Conservation (phyloP, 306 rosid species). For the Vicia faba region DNA sequence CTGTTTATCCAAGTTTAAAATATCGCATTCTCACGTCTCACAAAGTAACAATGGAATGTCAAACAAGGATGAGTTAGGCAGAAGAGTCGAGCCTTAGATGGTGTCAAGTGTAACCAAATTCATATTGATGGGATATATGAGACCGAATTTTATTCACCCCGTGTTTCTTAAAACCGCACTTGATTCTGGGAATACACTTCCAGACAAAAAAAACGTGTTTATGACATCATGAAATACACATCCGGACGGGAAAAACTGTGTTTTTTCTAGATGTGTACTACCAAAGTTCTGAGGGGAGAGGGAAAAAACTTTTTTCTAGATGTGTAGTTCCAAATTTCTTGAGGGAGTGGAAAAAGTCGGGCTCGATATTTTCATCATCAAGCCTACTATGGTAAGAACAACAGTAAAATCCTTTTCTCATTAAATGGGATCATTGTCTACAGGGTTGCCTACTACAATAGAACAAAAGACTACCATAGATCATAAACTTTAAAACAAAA, state of each 20-base stretch:
- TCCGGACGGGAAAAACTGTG: background rate
- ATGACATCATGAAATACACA: background rate
- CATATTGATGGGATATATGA: background rate
- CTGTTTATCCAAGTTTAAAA: background rate
- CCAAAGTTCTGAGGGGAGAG: background rate
- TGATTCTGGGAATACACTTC: background rate
- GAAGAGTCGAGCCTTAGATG: background rate
- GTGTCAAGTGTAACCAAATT: slow-evolving; percentile 4
- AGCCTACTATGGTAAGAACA: background rate
- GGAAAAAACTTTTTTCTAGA: no score
- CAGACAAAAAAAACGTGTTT: background rate
- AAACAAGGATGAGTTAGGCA: slow-evolving; percentile 24
- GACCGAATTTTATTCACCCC: background rate
- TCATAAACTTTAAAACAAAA: no score
- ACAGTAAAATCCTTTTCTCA: background rate
- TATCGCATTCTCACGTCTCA: background rate
- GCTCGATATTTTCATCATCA: background rate
- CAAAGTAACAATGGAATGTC: background rate
- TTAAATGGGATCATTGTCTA: background rate
- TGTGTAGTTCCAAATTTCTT: no score
- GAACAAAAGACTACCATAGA: background rate
- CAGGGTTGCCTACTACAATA: background rate
- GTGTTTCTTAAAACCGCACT: background rate
- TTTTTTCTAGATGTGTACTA: background rate
- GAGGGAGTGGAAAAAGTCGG: background rate